phyloP scores from a whole-genome alignment of 495 filamentous ascomycete species.

The Bombardia bombarda region DNA sequence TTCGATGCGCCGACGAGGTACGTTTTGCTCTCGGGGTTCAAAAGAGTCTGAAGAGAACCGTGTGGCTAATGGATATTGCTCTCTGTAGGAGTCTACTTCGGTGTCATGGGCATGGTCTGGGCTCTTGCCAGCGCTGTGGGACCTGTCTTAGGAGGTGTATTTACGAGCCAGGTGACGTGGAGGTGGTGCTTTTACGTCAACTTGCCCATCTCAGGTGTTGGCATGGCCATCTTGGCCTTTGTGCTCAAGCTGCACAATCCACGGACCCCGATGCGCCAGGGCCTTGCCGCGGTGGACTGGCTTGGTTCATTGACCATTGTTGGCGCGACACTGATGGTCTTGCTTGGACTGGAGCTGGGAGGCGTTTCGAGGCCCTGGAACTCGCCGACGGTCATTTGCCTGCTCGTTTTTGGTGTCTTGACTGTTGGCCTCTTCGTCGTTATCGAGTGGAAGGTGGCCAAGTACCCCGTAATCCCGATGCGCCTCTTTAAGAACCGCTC shows the following conservation, averaged over 20 bases:
- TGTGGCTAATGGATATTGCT: neutral
- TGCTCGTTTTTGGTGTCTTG: conserved; percentile 66
- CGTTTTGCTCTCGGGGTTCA: conserved; percentile 3
- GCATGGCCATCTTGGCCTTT: conserved; percentile 56
- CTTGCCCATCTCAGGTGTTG: conserved; percentile 66
- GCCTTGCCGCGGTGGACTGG: conserved; percentile 73
- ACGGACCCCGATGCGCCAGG: conserved; percentile 59
- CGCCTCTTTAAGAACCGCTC: conserved; percentile 54
- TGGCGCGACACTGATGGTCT: conserved; percentile 72
- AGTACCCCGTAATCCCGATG: conserved; percentile 70
- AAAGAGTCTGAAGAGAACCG: neutral
- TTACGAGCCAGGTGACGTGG: conserved; percentile 48
- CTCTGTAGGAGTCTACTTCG: conserved; percentile 49
- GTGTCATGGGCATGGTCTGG: conserved; percentile 42
- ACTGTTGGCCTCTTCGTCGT: conserved; percentile 56
- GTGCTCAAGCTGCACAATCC: conserved; percentile 73
- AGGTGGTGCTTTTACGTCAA: conserved; percentile 73
- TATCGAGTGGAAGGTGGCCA: conserved; percentile 64
- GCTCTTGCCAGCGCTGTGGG: conserved; percentile 47
- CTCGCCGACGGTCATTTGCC: conserved; percentile 66
- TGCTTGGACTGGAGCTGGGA: conserved; percentile 72
- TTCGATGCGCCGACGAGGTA: conserved; percentile 55
- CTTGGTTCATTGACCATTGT: conserved; percentile 60
- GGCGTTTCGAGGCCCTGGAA: conserved; percentile 69
- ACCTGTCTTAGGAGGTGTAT: conserved; percentile 58